Percentiles rank a stretch among this genome's conserved stretches.
Evolutionary conservation across 768 basidiomycete species (phyloP).

Genomic region (Brasilioporus rufonigricans): DNA sequence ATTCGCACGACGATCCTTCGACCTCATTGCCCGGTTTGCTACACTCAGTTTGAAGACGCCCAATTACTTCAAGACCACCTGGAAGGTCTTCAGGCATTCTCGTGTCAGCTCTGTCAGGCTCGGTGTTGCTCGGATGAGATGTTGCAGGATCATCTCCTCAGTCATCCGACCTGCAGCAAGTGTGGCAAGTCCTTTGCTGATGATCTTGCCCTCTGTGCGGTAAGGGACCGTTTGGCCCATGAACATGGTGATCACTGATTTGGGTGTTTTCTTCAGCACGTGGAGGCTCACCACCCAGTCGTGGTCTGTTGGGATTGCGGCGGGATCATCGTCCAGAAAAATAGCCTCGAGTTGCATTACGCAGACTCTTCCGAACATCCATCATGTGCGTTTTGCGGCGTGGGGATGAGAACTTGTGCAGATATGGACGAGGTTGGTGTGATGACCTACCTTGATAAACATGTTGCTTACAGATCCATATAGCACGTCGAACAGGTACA

Average conservation of each 20-base stretch:
- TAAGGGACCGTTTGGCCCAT: slow-evolving; percentile 5
- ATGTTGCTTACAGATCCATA: slow-evolving; percentile 4
- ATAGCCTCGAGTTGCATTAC: slow-evolving; percentile 22
- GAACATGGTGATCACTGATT: background rate
- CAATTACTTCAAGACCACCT: slow-evolving; percentile 18
- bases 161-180: slow-evolving; percentile 24
- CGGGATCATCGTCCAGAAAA: slow-evolving; percentile 21
- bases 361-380: slow-evolving; percentile 21
- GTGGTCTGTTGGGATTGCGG: slow-evolving; percentile 33
- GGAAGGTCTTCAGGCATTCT: slow-evolving; percentile 9
- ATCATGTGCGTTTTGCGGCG: slow-evolving; percentile 18
- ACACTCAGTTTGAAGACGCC: slow-evolving; percentile 21
- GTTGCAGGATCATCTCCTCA: slow-evolving; percentile 25
- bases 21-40: slow-evolving; percentile 24
- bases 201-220: slow-evolving; percentile 18
- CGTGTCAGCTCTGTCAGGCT: slow-evolving; percentile 20
- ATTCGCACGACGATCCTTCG: slow-evolving; percentile 6
- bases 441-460: background rate
- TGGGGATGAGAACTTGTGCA: slow-evolving; percentile 10
- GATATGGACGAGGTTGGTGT: slow-evolving; percentile 25
- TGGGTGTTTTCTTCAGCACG: slow-evolving; percentile 14
- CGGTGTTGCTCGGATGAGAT: slow-evolving; percentile 24
- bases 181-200: slow-evolving; percentile 21
- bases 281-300: slow-evolving; percentile 20
- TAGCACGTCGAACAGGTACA: slow-evolving; percentile 25